Percentiles rank a stretch among this genome's conserved stretches.
phyloP scores from a whole-genome alignment of 78 protist genomes.

The Dictyostelium firmibasis region DNA sequence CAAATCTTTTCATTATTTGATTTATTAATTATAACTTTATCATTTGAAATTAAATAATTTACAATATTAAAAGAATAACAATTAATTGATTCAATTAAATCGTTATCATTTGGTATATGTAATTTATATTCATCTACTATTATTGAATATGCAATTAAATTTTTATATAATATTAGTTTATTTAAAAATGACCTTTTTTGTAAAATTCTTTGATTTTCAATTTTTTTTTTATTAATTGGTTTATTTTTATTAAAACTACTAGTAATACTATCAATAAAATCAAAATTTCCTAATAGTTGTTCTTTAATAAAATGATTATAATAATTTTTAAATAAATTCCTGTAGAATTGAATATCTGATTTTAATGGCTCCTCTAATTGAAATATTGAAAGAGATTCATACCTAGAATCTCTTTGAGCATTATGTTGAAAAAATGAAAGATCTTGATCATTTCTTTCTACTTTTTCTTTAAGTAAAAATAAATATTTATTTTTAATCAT shows the following conservation, averaged over 20 bases:
- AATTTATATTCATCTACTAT: neutral
- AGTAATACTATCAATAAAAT: neutral
- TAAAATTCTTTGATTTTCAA: neutral
- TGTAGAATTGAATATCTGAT: neutral
- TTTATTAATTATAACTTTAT: no score
- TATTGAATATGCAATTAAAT: neutral
- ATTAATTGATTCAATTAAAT: neutral
- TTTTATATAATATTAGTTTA: neutral
- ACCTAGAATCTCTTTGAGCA: neutral
- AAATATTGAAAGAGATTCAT: neutral
- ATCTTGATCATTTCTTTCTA: neutral
- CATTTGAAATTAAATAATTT: neutral
- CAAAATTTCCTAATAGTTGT: neutral
- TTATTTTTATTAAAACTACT: no score
- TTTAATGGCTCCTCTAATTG: neutral
- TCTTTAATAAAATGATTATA: neutral
- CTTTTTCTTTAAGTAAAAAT: neutral
- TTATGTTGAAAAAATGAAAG: neutral
- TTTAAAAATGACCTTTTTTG: neutral
- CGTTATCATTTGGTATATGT: neutral
- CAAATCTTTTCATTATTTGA: neutral
- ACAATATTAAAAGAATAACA: neutral
- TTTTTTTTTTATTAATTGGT: no score
- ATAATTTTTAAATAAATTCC: neutral
- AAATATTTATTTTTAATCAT: neutral